Evolutionary conservation across 23 red algal genomes (phyloP), one percentile per base, ranked within the genome.

Genomic region (Gracilariopsis chorda): DNA sequence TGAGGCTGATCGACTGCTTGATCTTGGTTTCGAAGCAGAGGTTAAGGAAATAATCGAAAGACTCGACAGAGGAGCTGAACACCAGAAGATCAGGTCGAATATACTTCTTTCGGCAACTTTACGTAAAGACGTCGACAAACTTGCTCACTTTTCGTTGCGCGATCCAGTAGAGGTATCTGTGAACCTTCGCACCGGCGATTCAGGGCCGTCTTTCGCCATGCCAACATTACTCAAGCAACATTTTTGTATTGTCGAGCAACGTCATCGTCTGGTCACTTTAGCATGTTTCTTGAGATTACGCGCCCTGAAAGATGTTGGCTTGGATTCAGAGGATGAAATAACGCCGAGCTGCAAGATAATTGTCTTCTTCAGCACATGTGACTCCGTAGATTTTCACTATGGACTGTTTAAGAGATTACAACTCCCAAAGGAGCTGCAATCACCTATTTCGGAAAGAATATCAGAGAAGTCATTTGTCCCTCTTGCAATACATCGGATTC

Each of bases 1-100:
- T 62, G 97, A 99, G 63, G 97, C 97, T 27, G 97, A 99, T 88
- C 49, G 93, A 25, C 51, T 99, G 55, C 71, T 99, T 39, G 97
- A 99, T 86, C 32, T 96, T 32, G 97, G 97, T 17, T 95, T 99
- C 73, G 90, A 86, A 69, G 85, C 72, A 9, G 92, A 88, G 8
- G 76, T 95, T 12, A 79, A 86, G 39, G 85, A 90, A 48, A 53
- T 96, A 40, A 78, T 98, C 68, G 57, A 78, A 60, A 71, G 73
- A 33, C 51, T 95, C 34, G 84, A 95, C 36, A 73, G 13, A 34
- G 28, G 28, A 17, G 72, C 51, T 24, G 90, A 62, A 16, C 32
- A 1, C 11, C 62, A 52, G 12, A 51, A 53, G 80, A 63, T 76
- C 27, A 47, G 93, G 35, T 80, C 69, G 2, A 95, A 95, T 64